Evolutionary conservation across 768 basidiomycete species (phyloP), one percentile per base, ranked within the genome.

Genomic region (Hypsizygus marmoreus): DNA sequence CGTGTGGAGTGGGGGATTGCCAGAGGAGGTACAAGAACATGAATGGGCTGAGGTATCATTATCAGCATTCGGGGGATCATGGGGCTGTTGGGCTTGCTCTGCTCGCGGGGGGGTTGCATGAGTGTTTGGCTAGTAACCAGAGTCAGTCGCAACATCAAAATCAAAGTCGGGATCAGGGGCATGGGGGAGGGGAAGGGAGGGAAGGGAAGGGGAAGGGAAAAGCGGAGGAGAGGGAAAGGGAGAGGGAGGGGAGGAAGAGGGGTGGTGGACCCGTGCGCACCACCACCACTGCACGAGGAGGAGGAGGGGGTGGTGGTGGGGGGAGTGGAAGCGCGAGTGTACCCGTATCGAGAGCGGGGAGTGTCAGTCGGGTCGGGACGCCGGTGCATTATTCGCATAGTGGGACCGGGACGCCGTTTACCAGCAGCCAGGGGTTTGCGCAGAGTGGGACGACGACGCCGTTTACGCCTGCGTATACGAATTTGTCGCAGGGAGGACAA

Each of bases 11-110:
- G 4, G 88, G 89, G 14, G 88, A 90, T 54, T 91, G 89, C 57
- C 76, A 80, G 63, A 79, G 95, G 60, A 68, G 95, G 60, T 98
- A 97, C 73, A 94, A 97, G 79, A 97, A 99, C 63, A 95, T 97
- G 94, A 97, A 97, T 65, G 95, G 95, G 0, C 71, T 97, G 51
- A 70, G 90, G 59, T 98, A 98, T 53, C 95, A 98, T 68, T 98
- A 97, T 63, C 89, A 94, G 66, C 95, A 98, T 67, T 88, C 88
- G 16, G 95, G 95, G 9, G 92, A 94, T 32, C 97, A 98, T 65
- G 95, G 95, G 3, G 86, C 88, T 5, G 76, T 91, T 31, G 97
- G 97, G 4, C 74, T 97, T 0, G 81, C 84, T 33, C 70, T 97
- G 57, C 77, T 97, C 33, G 90, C 91, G 3, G 80, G 79, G 41